These are phyloP conservation scores for Pyrenopolyporus hunteri DNA, from an alignment of 495 filamentous ascomycete species.

Conservation along the genomic window DNA sequence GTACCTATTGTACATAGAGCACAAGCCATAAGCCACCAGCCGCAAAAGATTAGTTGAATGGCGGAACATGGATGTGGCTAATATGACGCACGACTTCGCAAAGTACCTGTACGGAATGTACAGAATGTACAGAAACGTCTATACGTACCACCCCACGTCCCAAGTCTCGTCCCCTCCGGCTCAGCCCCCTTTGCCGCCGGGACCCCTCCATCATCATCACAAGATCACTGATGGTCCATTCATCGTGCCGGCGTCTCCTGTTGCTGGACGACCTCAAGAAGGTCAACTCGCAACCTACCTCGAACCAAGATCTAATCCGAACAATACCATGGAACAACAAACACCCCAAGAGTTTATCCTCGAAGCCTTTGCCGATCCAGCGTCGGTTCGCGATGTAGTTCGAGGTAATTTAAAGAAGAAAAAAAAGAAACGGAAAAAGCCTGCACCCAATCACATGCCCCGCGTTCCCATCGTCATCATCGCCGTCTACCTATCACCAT, in stretches of 20 bases:
- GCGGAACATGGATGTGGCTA: conserved; percentile 39
- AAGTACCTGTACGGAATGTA: conserved; percentile 1
- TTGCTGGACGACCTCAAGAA: conserved; percentile 19
- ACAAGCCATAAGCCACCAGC: not conserved
- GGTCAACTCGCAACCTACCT: conserved; percentile 19
- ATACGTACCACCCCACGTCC: conserved; percentile 28
- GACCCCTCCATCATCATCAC: conserved; percentile 21
- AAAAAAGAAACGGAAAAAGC: not conserved
- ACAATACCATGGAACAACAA: conserved; percentile 55
- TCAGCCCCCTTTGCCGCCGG: conserved; percentile 4
- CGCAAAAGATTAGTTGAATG: no score
- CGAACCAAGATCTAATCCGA: conserved; percentile 6
- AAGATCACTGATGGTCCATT: conserved; percentile 11
- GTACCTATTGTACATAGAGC: not conserved
- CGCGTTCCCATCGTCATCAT: conserved; percentile 24
- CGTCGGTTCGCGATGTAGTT: conserved; percentile 85
- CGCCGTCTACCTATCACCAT: conserved; percentile 9
- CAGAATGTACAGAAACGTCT: not conserved
- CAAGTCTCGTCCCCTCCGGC: conserved; percentile 8
- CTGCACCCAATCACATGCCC: conserved; percentile 26
- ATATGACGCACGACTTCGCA: conserved; percentile 30
- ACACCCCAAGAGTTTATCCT: conserved; percentile 81
- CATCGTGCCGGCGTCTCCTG: conserved; percentile 5
- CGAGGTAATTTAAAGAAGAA: conserved; percentile 66
- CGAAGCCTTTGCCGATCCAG: conserved; percentile 82